Percentiles rank a stretch among this genome's conserved stretches.
Evolutionary conservation across 495 filamentous ascomycete species (phyloP).

Genomic region (Durotheca rogersii): DNA sequence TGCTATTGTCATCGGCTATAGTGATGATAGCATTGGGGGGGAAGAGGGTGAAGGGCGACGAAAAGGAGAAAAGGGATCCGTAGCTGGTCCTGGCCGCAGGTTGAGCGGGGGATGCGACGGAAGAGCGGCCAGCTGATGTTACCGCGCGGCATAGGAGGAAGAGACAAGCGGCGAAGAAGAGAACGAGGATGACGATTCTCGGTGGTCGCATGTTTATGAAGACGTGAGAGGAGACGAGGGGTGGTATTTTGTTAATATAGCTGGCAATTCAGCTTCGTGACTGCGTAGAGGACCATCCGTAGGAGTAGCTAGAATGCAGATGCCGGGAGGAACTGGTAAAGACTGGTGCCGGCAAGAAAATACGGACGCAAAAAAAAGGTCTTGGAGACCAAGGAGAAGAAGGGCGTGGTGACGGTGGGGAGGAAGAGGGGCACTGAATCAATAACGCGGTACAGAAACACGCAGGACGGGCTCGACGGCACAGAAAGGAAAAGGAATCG

Average conservation of each 20-base stretch:
- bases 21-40: slow-evolving; percentile 93
- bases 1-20: slow-evolving; percentile 95
- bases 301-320: background rate
- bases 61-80: slow-evolving; percentile 49
- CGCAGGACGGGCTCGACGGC: background rate
- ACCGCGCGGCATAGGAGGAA: slow-evolving; percentile 51
- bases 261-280: slow-evolving; percentile 34
- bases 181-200: slow-evolving; percentile 46
- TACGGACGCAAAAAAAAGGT: background rate
- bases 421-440: background rate
- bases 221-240: background rate
- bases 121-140: slow-evolving; percentile 32
- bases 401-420: background rate
- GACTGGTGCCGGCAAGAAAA: background rate
- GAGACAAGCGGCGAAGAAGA: slow-evolving; percentile 49
- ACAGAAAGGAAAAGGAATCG: background rate
- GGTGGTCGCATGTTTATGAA: slow-evolving; percentile 47
- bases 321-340: background rate
- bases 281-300: slow-evolving; percentile 30
- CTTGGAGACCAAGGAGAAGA: background rate
- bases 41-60: slow-evolving; percentile 70
- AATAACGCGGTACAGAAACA: background rate
- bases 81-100: slow-evolving; percentile 38
- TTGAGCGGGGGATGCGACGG: slow-evolving; percentile 26
- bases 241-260: slow-evolving; percentile 22